phyloP scores from a whole-genome alignment of 305 asterid genomes.

The Fraxinus dipetala region DNA sequence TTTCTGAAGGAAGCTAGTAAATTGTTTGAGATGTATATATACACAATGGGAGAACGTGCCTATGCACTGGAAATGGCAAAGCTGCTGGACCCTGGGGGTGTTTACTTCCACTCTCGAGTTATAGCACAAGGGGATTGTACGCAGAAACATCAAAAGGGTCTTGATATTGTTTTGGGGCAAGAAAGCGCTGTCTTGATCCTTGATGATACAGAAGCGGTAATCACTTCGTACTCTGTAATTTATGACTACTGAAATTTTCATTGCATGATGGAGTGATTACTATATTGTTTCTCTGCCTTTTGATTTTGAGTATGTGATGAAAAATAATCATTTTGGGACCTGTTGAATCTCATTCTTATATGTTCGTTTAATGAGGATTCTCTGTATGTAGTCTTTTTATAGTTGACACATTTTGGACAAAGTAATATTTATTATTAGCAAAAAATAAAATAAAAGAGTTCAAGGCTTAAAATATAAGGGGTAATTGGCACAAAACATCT shows the following conservation, averaged over 20 bases:
- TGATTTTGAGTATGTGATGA: neutral
- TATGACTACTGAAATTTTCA: neutral
- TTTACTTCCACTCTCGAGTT: slow-evolving; percentile 72
- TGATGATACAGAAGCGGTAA: slow-evolving; percentile 88
- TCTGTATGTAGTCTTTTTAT: neutral
- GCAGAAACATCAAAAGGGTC: slow-evolving; percentile 75
- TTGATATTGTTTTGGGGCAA: slow-evolving; percentile 84
- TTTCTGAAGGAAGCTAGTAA: slow-evolving; percentile 75
- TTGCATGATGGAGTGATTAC: neutral
- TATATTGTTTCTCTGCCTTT: neutral
- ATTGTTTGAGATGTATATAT: slow-evolving; percentile 84
- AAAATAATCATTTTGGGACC: neutral
- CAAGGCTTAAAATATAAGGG: neutral
- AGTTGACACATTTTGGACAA: neutral
- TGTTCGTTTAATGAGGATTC: neutral
- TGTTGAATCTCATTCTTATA: neutral
- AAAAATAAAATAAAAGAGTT: neutral
- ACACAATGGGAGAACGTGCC: slow-evolving; percentile 93
- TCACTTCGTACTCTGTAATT: slow-evolving; percentile 14
- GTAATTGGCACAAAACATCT: no score
- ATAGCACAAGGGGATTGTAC: slow-evolving; percentile 90
- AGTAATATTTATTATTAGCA: neutral
- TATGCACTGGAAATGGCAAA: slow-evolving; percentile 86
- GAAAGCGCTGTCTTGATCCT: slow-evolving; percentile 85
- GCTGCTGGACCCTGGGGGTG: slow-evolving; percentile 69